phyloP scores from a whole-genome alignment of 805 yeast species.

The Yarrowia sp. region DNA sequence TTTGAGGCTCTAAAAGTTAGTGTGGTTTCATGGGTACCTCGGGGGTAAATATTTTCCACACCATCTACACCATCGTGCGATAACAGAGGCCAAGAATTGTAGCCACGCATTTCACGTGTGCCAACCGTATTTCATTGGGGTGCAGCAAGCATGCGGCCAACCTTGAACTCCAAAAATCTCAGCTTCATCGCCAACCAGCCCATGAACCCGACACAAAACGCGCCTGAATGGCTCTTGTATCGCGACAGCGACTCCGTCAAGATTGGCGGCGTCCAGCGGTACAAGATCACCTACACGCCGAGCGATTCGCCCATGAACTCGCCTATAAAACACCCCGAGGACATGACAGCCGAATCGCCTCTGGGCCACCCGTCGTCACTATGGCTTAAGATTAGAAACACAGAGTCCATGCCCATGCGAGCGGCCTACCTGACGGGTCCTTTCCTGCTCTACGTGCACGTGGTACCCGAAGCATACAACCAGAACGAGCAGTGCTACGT shows the following conservation, averaged over 20 bases:
- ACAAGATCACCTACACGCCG: constrained; percentile 61
- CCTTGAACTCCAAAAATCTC: constrained; percentile 25
- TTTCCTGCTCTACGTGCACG: constrained; percentile 81
- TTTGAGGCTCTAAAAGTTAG: neutral
- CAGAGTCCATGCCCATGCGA: constrained; percentile 72
- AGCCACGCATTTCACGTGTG: constrained; percentile 29
- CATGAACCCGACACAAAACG: constrained; percentile 29
- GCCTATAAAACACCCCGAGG: constrained; percentile 22
- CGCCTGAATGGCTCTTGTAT: constrained; percentile 41
- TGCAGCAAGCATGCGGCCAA: constrained; percentile 38
- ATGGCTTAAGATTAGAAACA: constrained; percentile 64
- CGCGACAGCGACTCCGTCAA: constrained; percentile 52
- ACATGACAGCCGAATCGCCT: constrained; percentile 29
- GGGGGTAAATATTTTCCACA: no score
- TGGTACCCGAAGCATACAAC: constrained; percentile 70
- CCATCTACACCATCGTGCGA: neutral
- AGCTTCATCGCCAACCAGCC: constrained; percentile 8
- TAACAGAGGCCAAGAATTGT: constrained; percentile 3
- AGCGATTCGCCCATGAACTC: constrained; percentile 19
- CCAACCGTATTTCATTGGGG: constrained; percentile 29
- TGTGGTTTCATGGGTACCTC: no score
- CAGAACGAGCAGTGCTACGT: constrained; percentile 54
- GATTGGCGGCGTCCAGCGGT: constrained; percentile 68
- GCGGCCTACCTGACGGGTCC: constrained; percentile 94
- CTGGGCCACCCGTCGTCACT: constrained; percentile 41